Conservation (phyloP, 179 eudicot species). For the Nepenthes alata region DNA sequence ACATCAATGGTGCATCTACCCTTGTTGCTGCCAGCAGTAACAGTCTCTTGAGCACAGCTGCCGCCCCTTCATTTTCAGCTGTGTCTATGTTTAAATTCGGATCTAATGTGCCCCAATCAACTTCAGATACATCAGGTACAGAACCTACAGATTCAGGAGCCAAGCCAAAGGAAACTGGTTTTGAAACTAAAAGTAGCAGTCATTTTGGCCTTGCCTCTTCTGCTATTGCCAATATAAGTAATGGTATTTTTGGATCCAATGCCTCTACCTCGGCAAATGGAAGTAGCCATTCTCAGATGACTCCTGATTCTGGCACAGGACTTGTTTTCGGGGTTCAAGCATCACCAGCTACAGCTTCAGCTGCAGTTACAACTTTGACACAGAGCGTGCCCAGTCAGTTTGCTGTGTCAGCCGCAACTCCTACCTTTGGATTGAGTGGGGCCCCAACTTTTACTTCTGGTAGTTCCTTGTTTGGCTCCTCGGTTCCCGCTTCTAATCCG, state of each 20-base stretch:
- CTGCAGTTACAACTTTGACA: conserved; percentile 17
- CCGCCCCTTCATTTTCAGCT: conserved; percentile 15
- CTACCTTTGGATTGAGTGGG: conserved; percentile 20
- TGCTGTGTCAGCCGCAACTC: conserved; percentile 24
- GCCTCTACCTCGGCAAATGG: conserved; percentile 19
- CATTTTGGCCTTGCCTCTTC: conserved; percentile 13
- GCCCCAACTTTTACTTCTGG: conserved; percentile 18
- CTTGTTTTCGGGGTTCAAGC: conserved; percentile 13
- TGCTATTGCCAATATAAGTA: conserved; percentile 20
- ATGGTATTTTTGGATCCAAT: conserved; percentile 22
- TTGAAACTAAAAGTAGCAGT: conserved; percentile 14
- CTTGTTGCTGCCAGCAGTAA: conserved; percentile 8
- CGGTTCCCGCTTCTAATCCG: conserved; percentile 18
- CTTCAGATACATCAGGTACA: conserved; percentile 13
- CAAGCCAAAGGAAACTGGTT: conserved; percentile 16
- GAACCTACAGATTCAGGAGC: conserved; percentile 17
- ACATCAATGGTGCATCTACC: conserved; percentile 2
- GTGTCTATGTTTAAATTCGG: conserved; percentile 24
- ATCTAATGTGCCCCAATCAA: conserved; percentile 16
- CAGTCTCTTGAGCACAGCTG: background rate
- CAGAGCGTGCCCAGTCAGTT: conserved; percentile 21
- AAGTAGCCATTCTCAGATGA: conserved; percentile 16
- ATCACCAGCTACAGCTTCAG: conserved; percentile 17
- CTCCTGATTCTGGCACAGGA: conserved; percentile 16
- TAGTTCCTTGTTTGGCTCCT: conserved; percentile 18